A percentile compares a stretch with the other conserved stretches of the same genome.
Conservation (phyloP, 345 rosid species). For the thale cress (Arabidopsis thaliana) region DNA sequence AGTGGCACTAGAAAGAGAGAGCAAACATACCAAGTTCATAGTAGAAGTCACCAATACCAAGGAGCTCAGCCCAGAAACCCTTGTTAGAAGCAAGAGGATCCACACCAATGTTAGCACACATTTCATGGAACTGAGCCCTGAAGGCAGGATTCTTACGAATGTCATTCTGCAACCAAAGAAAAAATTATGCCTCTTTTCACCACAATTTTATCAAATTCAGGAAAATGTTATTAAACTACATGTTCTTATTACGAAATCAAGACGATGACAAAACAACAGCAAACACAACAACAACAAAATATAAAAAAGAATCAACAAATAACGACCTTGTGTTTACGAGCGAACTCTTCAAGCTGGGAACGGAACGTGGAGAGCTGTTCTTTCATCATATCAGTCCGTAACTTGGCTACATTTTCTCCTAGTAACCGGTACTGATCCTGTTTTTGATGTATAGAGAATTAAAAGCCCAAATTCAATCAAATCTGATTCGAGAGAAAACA, state of each 20-base stretch:
- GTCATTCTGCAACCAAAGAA: constrained; percentile 65
- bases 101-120: constrained; percentile 97
- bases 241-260: not conserved
- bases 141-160: constrained; percentile 86
- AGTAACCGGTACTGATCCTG: constrained; percentile 82
- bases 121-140: constrained; percentile 87
- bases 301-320: constrained; percentile 10
- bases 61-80: constrained; percentile 95
- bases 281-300: not conserved
- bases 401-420: constrained; percentile 91
- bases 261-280: not conserved
- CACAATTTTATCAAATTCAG: not conserved
- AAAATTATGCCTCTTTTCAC: constrained; percentile 5
- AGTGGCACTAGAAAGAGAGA: not conserved
- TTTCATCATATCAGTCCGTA: constrained; percentile 89
- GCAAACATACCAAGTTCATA: constrained; percentile 73
- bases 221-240: not conserved
- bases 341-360: constrained; percentile 88
- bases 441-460: not conserved
- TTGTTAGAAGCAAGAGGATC: constrained; percentile 95
- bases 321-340: constrained; percentile 88
- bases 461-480: not conserved
- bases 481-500: not conserved
- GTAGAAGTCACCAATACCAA: constrained; percentile 97
- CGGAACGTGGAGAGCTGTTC: constrained; percentile 93